Conservation (phyloP, 2,329 filamentous ascomycete genomes). For the Lomentospora prolificans region DNA sequence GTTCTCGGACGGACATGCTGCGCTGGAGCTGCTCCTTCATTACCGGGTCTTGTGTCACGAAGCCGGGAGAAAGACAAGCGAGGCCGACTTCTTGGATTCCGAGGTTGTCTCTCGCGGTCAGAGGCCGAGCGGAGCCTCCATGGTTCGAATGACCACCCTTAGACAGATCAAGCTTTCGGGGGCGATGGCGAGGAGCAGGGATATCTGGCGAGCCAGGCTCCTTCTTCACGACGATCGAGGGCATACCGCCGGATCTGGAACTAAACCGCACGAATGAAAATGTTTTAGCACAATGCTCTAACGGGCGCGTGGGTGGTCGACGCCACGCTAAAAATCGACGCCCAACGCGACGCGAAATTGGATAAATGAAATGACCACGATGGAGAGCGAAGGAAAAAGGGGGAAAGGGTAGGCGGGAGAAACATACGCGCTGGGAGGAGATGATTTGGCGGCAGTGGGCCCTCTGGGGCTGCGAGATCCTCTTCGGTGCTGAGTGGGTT, state of each 20-base stretch:
- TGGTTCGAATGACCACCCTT: slow-evolving; percentile 42
- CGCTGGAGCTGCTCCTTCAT: slow-evolving; percentile 94
- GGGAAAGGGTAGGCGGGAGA: slow-evolving; percentile 11
- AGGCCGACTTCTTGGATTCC: slow-evolving; percentile 88
- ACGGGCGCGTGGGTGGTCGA: slow-evolving; percentile 3
- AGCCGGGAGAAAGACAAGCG: slow-evolving; percentile 89
- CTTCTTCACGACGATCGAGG: slow-evolving; percentile 92
- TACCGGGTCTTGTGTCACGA: slow-evolving; percentile 89
- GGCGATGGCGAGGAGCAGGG: slow-evolving; percentile 61
- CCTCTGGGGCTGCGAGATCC: slow-evolving; percentile 13
- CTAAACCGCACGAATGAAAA: slow-evolving; percentile 14
- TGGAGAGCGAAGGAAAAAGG: slow-evolving; percentile 11
- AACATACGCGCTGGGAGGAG: slow-evolving; percentile 50
- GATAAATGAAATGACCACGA: not conserved
- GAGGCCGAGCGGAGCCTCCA: slow-evolving; percentile 52
- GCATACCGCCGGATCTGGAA: slow-evolving; percentile 43
- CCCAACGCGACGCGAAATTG: not conserved
- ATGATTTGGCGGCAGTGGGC: slow-evolving; percentile 35
- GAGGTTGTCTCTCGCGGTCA: slow-evolving; percentile 70
- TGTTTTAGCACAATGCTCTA: not conserved
- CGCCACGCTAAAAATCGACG: not conserved
- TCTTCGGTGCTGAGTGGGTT: slow-evolving; percentile 7
- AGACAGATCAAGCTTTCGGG: slow-evolving; percentile 68
- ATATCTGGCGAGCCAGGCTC: slow-evolving; percentile 84
- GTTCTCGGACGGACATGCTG: slow-evolving; percentile 85